Base-by-base conservation (phyloP, 2,329 filamentous ascomycete genomes). In the Fusarium bactridioides region DNA sequence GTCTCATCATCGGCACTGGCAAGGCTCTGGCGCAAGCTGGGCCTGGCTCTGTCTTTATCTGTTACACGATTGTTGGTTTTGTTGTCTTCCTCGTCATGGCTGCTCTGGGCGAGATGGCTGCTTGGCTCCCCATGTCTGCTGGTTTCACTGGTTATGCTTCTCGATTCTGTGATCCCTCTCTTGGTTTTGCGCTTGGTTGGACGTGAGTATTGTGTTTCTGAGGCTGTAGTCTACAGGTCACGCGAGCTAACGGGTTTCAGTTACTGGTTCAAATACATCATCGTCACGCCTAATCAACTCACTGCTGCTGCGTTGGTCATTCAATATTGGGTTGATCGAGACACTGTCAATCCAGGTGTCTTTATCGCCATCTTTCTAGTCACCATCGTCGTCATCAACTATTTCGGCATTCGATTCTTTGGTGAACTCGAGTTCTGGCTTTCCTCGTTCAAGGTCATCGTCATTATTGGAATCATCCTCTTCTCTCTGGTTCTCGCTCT, bases 81-180 rank as follows among this genome's bases (percentile, higher is more conserved):
- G 82, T 96, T 67, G 93, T 95, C 73, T 96, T 91, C 81, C 83
- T 94, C 45, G 93, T 96, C 74, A 94, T 96, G 92, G 91, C 90
- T 64, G 91, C 89, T 63, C 88, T 96, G 8, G 93, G 93, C 70
- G 93, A 95, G 81, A 96, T 96, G 92, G 92, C 93, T 13, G 89
- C 93, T 58, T 96, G 92, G 92, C 82, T 96, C 38, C 93, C 93
- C 56, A 86, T 94, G 76, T 88, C 90, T 61, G 90, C 92, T 79
- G 93, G 93, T 74, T 97, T 96, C 82, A 93, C 93, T 68, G 92
- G 92, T 77, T 96, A 95, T 78, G 93, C 93, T 29, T 88, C 90
- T 67, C 88, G 93, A 53, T 96, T 94, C 83, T 92, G 90, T 77
- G 93, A 96, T 76, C 93, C 93, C 59, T 92, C 93, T 67, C 87